Evolutionary conservation across 2,329 filamentous ascomycete species (phyloP).

Genomic region (Aspergillus ibericus): DNA sequence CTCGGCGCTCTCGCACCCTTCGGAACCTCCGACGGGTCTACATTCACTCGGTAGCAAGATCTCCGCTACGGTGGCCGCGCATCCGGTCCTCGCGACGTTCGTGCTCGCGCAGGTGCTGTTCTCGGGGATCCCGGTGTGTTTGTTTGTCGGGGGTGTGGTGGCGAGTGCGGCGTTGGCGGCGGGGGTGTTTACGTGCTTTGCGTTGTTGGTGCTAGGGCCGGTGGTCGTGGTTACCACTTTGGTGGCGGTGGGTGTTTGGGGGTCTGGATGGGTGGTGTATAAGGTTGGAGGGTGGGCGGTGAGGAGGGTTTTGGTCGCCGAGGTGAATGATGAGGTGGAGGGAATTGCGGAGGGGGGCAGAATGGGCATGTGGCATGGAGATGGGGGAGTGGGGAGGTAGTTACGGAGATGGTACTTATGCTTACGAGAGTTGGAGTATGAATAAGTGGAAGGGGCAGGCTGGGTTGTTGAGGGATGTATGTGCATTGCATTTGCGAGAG

Average conservation of each 20-base stretch:
- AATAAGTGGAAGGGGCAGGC: neutral
- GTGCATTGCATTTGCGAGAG: no score
- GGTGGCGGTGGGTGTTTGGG: slow-evolving; percentile 64
- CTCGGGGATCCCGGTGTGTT: slow-evolving; percentile 64
- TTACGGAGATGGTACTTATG: slow-evolving; percentile 15
- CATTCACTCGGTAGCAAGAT: slow-evolving; percentile 60
- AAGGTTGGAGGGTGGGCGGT: slow-evolving; percentile 24
- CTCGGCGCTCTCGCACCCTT: no score
- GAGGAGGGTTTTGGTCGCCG: slow-evolving; percentile 6
- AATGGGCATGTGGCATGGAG: no score
- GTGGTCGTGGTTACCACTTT: slow-evolving; percentile 66
- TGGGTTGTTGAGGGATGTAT: neutral
- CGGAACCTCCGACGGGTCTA: slow-evolving; percentile 34
- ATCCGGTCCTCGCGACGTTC: slow-evolving; percentile 71
- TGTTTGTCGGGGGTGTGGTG: slow-evolving; percentile 65
- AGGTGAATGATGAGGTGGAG: slow-evolving; percentile 63
- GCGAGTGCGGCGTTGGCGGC: slow-evolving; percentile 63
- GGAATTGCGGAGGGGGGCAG: slow-evolving; percentile 66
- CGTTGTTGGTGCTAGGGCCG: slow-evolving; percentile 67
- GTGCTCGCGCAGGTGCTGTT: slow-evolving; percentile 64
- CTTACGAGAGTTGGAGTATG: neutral
- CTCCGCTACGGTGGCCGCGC: slow-evolving; percentile 59
- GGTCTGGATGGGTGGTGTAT: slow-evolving; percentile 64
- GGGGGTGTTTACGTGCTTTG: slow-evolving; percentile 57
- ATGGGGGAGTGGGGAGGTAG: slow-evolving; percentile 62